A percentile compares a stretch with the other conserved stretches of the same genome.
Evolutionary conservation across 2,329 filamentous ascomycete species (phyloP).

Genomic region (Pseudocercospora vitis): DNA sequence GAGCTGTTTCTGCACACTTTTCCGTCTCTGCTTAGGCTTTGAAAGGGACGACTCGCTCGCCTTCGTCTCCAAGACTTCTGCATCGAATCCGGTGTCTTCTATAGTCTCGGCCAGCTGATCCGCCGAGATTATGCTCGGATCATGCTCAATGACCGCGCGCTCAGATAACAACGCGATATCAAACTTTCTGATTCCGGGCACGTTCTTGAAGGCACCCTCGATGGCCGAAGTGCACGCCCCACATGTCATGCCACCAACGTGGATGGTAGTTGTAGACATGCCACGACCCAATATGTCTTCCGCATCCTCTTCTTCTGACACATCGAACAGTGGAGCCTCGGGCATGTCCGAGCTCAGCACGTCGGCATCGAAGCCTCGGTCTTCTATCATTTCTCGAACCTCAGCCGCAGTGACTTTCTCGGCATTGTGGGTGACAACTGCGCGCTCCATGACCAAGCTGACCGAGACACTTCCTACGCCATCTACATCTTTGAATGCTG

Average conservation of each 20-base stretch:
- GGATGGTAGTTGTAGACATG: conserved; percentile 87
- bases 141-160: conserved; percentile 89
- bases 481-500: conserved; percentile 76
- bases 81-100: conserved; percentile 89
- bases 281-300: conserved; percentile 24
- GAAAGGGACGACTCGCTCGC: conserved; percentile 44
- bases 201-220: conserved; percentile 81
- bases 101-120: conserved; percentile 81
- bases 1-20: conserved; percentile 42
- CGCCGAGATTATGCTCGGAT: conserved; percentile 70
- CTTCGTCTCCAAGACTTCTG: conserved; percentile 73
- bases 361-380: conserved; percentile 86
- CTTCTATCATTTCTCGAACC: conserved; percentile 83
- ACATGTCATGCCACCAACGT: conserved; percentile 83
- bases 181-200: conserved; percentile 79
- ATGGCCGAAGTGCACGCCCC: conserved; percentile 95
- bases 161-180: conserved; percentile 95
- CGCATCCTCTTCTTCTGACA: conserved; percentile 26
- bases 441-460: conserved; percentile 92
- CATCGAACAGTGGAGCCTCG: conserved; percentile 27
- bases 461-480: conserved; percentile 87
- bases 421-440: conserved; percentile 86
- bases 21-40: conserved; percentile 36
- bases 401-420: conserved; percentile 69
- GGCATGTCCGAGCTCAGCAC: conserved; percentile 37